Base-by-base conservation (phyloP, 208 protist genomes). In the Trypanosoma mega region DNA sequence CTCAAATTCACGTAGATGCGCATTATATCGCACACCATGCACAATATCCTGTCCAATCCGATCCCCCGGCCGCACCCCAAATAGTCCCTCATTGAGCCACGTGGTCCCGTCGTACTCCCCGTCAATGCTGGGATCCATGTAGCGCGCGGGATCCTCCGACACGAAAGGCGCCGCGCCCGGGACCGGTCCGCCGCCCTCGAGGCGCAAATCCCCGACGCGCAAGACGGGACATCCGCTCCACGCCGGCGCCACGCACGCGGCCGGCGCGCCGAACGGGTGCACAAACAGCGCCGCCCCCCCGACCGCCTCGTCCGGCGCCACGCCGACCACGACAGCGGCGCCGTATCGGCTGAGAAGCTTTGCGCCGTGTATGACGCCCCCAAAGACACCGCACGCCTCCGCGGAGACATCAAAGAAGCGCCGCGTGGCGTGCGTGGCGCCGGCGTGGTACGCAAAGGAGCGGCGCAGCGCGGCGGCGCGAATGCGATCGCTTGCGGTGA, bases 271-370 rank as follows among this genome's bases (percentile, higher is more conserved):
- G 34, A 63, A 78, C 0, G 88, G 82, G 45, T 94, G 86, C 85
- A 84, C 92, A 68, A 82, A 66, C 1, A 89, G 65, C 20, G 51
- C 63, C 21, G 85, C 76, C 30, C 72, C 63, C 36, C 49, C 39
- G 52, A 79, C 29, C 21, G 33, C 47, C 20, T 65, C 54, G 46
- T 63, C 57, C 39, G 61, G 39, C 1, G 56, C 63, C 6, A 92
- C 78, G 18, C 88, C 88, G 1, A 94, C 80, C 23, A 77, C 58
- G 3, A 86, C 82, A 12, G 88, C 82, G 4, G 76, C 46, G 54
- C 88, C 88, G 67, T 87, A 94, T 27, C 88, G 84, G 24, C 74
- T 84, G 34, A 94, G 66, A 62, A 91, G 58, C 67, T 93, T 92
- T 8, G 48, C 51, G 2, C 88, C 85, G 57, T 94, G 88, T 20